Base-by-base conservation (phyloP, 164 flowering plant genomes). In the Tinospora cordifolia region DNA sequence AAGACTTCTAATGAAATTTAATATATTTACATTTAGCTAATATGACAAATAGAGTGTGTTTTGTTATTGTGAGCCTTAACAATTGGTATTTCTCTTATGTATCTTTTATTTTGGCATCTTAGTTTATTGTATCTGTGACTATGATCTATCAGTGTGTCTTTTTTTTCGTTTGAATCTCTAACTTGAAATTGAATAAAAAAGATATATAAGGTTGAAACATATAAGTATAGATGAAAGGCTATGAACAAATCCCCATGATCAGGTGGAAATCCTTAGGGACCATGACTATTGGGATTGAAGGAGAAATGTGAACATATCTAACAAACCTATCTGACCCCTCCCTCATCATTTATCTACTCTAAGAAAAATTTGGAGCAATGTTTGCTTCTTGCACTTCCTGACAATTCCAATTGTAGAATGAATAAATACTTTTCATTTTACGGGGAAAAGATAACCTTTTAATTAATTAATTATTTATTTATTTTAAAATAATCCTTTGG, bases 201-300 rank as follows among this genome's bases (percentile, higher is more conserved):
- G 6, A 6, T 51, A 51, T n/a, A 51, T 17, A n/a, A 51, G 46
- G 22, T 17, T 51, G 59, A 30, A 30, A 30, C 36, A 30, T 30
- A 30, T 30, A 30, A 1, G 4, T 30, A 30, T 30, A 30, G 36
- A 30, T 30, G 36, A 30, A 49, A 40, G 25, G 41, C 65, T 66
- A 26, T 12, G 14, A 70, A 19, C 17, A 59, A 71, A 15, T 62
- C 71, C 69, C 27, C n/a, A 27, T 24, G 71, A 77, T 77, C 71
- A 73, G 68, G 68, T 66, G 59, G 65, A 70, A 65, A 77, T 76
- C 76, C 69, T 6, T 11, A 17, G 79, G 82, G 69, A 69, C 78
- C 74, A 62, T 40, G 62, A 69, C 69, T 81, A 83, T 78, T 81
- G 38, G 72, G 72, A 75, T 71, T 75, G 83, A 81, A 78, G 83